Conservation (phyloP, 495 filamentous ascomycete species). For the Penicillium daleae region DNA sequence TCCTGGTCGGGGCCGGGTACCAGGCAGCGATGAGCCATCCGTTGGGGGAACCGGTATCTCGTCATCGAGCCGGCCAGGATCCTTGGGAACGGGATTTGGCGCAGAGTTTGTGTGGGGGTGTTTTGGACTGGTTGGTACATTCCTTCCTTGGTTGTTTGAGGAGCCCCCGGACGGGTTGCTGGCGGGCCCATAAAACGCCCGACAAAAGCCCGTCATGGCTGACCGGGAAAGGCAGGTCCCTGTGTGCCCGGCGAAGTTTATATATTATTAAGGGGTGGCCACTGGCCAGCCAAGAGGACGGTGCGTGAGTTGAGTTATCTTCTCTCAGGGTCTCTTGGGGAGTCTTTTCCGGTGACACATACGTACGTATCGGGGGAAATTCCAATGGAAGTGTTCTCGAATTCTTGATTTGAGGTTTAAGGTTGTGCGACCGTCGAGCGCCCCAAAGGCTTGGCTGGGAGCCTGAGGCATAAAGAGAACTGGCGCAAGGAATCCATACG, state of each 20-base stretch:
- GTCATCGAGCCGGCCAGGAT: constrained; percentile 18
- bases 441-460: neutral
- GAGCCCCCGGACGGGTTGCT: constrained; percentile 6
- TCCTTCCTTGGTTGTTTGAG: too few relatives aligned
- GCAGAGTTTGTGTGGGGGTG: constrained; percentile 22
- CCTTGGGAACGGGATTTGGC: constrained; percentile 14
- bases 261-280: neutral
- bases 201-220: constrained; percentile 21
- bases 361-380: too few relatives aligned
- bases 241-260: neutral
- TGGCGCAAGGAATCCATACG: neutral
- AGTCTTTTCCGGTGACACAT: too few relatives aligned
- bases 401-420: neutral
- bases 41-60: neutral
- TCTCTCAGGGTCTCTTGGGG: too few relatives aligned
- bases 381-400: neutral
- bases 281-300: neutral
- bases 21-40: constrained; percentile 7
- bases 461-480: neutral
- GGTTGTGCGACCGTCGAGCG: neutral
- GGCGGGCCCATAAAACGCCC: constrained; percentile 16
- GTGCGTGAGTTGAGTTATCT: neutral
- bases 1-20: neutral
- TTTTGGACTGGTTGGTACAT: too few relatives aligned
- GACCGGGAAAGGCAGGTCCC: constrained; percentile 14